Evolutionary conservation across 495 filamentous ascomycete genomes (phyloP), one percentile per base, ranked within the genome.

Genomic region (Xylaria bambusicola): DNA sequence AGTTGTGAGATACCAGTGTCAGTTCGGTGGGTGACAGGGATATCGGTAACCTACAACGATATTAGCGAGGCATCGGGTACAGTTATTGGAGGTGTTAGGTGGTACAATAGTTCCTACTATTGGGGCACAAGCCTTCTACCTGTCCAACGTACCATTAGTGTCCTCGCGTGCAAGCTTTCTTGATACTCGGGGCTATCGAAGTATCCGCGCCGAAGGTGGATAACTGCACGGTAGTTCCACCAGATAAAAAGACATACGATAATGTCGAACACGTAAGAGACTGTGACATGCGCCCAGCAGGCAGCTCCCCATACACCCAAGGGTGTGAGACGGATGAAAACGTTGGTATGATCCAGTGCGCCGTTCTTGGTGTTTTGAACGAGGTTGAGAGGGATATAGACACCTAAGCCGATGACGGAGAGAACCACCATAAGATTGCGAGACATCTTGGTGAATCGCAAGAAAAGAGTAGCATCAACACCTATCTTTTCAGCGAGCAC

Each of bases 181-280:
- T 90, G 84, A 64, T 93, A 94, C 27, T 93, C 90, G 0, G 85
- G 76, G 59, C 85, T 91, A 52, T 90, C 77, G 62, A 92, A 88
- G 64, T 91, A 92, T 41, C 79, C 71, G 48, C 87, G 81, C 58
- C 89, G 80, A 52, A 94, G 68, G 5, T 64, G 72, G 7, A 81
- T 69, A 5, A 93, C 78, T 2, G 75, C 84, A 18, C 77, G 76
- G 68, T 93, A 93, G 58, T 91, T 93, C 66, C 77, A 79, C 87
- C 88, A 94, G 24, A 94, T 71, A 62, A 91, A 91, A 58, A 75
- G 86, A 35, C 73, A 81, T 40, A 93, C 74, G 26, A 91, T 80
- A 17, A 83, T 64, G 70, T 91, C 81, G 68, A 93, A 90, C 4
- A 80, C 61, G 76, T 85, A 94, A 6, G 90, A 87, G 62, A 84